phyloP scores from a whole-genome alignment of 2,329 filamentous ascomycete genomes.

The Tolypocladium guangdongense region DNA sequence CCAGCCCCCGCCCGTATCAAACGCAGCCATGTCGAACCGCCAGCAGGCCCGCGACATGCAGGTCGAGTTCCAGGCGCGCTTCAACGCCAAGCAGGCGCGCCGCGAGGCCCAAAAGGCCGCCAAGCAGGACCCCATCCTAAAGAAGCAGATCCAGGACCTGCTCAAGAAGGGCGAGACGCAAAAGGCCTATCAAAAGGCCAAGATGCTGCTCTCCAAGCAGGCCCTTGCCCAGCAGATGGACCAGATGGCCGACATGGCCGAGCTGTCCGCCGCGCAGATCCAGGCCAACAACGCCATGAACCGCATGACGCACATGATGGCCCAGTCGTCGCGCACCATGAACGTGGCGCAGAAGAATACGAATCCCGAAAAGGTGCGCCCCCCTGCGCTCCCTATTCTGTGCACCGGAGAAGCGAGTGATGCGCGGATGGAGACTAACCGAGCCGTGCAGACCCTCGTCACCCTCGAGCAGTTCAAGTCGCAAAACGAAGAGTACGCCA shows the following conservation, averaged over 20 bases:
- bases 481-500: constrained; percentile 54
- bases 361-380: constrained; percentile 43
- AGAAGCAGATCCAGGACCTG: constrained; percentile 53
- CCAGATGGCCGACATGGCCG: constrained; percentile 53
- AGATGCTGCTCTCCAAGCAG: constrained; percentile 51
- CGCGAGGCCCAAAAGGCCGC: constrained; percentile 49
- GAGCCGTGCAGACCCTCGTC: constrained; percentile 35
- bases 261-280: constrained; percentile 49
- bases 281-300: constrained; percentile 56
- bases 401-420: too few species aligned
- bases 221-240: constrained; percentile 53
- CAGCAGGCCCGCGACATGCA: constrained; percentile 50
- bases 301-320: constrained; percentile 55
- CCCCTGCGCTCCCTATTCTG: background rate
- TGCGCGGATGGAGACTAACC: background rate
- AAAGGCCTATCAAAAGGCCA: constrained; percentile 52
- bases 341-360: constrained; percentile 44
- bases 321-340: constrained; percentile 47
- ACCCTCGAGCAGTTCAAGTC: constrained; percentile 51
- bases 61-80: constrained; percentile 52
- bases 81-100: constrained; percentile 51
- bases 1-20: background rate
- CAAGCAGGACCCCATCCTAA: constrained; percentile 48
- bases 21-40: constrained; percentile 42
- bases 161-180: constrained; percentile 53